Conservation (phyloP, 2,329 filamentous ascomycete genomes). For the Fusarium concolor region DNA sequence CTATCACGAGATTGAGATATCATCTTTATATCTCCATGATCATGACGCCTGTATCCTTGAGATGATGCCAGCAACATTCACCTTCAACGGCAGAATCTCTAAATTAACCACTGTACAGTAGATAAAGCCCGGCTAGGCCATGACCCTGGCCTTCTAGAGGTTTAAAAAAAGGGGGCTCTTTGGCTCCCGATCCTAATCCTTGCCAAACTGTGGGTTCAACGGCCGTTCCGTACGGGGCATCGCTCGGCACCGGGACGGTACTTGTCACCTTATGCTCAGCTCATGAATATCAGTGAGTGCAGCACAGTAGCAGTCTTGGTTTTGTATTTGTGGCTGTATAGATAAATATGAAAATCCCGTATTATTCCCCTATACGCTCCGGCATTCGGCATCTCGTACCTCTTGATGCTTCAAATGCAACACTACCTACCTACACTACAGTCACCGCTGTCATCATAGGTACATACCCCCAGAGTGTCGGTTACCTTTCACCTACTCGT, state of each 20-base stretch:
- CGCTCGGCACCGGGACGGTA: conserved; percentile 43
- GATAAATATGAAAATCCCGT: not conserved
- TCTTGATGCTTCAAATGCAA: not conserved
- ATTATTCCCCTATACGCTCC: not conserved
- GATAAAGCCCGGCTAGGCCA: not conserved
- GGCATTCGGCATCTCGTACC: conserved; percentile 35
- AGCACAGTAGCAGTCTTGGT: too few species aligned
- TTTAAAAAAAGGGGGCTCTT: conserved; percentile 23
- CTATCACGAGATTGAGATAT: not conserved
- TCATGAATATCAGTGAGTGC: conserved; percentile 15
- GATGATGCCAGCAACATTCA: not conserved
- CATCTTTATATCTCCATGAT: not conserved
- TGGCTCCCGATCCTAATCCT: conserved; percentile 20
- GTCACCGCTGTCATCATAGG: conserved; percentile 16
- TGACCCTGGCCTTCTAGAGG: not conserved
- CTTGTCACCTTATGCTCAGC: conserved; percentile 43
- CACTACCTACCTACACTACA: not conserved
- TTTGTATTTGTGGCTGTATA: conserved; percentile 12
- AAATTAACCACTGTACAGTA: not conserved
- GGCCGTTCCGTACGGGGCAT: conserved; percentile 42
- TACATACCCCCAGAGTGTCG: not conserved
- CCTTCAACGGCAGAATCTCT: not conserved
- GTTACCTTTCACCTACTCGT: not conserved
- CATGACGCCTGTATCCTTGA: not conserved
- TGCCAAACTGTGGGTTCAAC: conserved; percentile 18